These are phyloP conservation scores for Chaetomium olivaceum DNA, from an alignment of 2,329 filamentous ascomycete genomes.

Conservation along the genomic window DNA sequence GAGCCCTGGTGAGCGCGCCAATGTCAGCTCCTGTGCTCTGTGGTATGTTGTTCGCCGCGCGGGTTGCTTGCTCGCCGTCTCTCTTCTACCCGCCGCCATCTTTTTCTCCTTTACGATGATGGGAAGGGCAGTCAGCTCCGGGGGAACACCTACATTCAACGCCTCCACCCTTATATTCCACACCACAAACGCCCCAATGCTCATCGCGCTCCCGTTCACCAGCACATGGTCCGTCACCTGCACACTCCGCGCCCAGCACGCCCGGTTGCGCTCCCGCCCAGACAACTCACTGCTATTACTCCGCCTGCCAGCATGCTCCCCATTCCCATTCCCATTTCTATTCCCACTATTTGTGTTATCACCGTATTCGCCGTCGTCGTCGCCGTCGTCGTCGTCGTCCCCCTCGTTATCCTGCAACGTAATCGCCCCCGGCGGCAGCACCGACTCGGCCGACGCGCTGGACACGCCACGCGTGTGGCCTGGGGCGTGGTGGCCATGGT, in stretches of 20 bases:
- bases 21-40: background rate
- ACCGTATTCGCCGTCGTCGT: no score
- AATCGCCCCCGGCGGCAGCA: constrained; percentile 56
- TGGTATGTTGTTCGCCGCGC: no score
- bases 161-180: constrained; percentile 92
- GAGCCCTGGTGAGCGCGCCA: constrained; percentile 48
- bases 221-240: constrained; percentile 58
- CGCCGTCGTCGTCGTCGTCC: constrained; percentile 45
- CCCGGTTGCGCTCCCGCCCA: constrained; percentile 50
- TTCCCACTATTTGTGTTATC: background rate
- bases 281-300: constrained; percentile 30
- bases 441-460: constrained; percentile 51
- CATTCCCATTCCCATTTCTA: background rate
- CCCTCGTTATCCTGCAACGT: constrained; percentile 62
- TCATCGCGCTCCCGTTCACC: constrained; percentile 58
- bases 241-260: constrained; percentile 66
- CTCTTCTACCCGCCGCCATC: no score
- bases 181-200: constrained; percentile 86
- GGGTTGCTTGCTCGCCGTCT: background rate
- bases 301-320: background rate
- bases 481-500: background rate
- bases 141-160: constrained; percentile 42
- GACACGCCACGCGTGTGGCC: constrained; percentile 41
- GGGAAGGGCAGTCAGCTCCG: no score
- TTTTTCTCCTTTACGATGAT: background rate